Conservation (phyloP, 257 asterid species). For the Primulina tabacum region DNA sequence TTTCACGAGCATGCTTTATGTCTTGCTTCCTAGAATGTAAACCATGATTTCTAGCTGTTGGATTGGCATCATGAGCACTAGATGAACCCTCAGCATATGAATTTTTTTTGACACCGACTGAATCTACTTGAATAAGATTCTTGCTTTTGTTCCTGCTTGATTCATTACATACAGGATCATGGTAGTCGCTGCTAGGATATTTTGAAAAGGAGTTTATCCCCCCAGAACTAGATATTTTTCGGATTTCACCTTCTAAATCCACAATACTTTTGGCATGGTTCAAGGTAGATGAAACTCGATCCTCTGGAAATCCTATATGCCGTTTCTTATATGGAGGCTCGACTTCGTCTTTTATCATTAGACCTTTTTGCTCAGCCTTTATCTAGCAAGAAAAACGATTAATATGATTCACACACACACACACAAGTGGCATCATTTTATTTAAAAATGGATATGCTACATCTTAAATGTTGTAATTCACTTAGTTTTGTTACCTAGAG, state of each 20-base stretch:
- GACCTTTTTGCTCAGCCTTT: slow-evolving; percentile 2
- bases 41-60: neutral
- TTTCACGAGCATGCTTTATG: neutral
- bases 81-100: neutral
- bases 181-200: neutral
- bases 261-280: neutral
- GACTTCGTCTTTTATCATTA: neutral
- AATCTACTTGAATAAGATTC: neutral
- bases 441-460: neutral
- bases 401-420: neutral
- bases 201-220: neutral
- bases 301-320: slow-evolving; percentile 23
- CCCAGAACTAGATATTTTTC: neutral
- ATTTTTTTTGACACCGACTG: neutral
- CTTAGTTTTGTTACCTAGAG: neutral
- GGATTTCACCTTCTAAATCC: neutral
- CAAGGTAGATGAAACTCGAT: neutral
- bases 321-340: slow-evolving; percentile 34
- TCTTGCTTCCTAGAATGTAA: neutral
- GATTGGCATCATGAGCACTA: neutral
- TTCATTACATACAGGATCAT: neutral
- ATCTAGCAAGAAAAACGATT: neutral
- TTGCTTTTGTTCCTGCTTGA: neutral
- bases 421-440: slow-evolving; percentile 1
- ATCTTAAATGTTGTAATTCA: neutral